These are phyloP conservation scores for Exophiala lecanii-corni DNA, from an alignment of 2,329 filamentous ascomycete genomes.

Conservation along the genomic window DNA sequence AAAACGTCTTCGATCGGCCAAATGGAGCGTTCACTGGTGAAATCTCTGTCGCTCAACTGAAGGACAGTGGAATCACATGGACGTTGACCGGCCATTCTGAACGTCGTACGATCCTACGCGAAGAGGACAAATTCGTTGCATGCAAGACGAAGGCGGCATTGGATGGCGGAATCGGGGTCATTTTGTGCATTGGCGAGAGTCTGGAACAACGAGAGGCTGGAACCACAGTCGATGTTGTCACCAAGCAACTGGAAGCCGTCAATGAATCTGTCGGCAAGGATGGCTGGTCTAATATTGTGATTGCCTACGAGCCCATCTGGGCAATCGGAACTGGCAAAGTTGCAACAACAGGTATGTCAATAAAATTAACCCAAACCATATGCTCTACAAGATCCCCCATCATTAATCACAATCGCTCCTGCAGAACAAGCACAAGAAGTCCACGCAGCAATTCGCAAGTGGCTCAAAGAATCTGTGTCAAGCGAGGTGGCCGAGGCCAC, in stretches of 20 bases:
- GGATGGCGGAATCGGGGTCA: constrained; percentile 81
- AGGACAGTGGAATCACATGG: constrained; percentile 86
- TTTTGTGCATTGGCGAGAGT: constrained; percentile 96
- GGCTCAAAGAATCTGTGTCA: constrained; percentile 72
- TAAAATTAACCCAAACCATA: too few relatives aligned
- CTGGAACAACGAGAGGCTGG: constrained; percentile 55
- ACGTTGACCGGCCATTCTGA: constrained; percentile 91
- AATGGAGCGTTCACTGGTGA: constrained; percentile 97
- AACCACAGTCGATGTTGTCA: constrained; percentile 56
- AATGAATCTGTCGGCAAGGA: constrained; percentile 60
- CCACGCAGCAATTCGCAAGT: constrained; percentile 84
- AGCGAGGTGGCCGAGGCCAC: constrained; percentile 77
- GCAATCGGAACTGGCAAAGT: constrained; percentile 89
- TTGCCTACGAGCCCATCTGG: constrained; percentile 99
- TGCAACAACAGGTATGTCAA: constrained; percentile 54
- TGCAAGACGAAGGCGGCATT: constrained; percentile 92
- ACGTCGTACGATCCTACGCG: constrained; percentile 82
- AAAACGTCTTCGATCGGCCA: constrained; percentile 97
- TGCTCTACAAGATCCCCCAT: too few relatives aligned
- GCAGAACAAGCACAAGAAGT: constrained; percentile 87
- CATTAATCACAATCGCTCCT: neutral
- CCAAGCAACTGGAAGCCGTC: constrained; percentile 77
- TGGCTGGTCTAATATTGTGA: constrained; percentile 91
- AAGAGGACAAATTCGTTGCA: constrained; percentile 80
- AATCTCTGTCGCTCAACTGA: constrained; percentile 86